phyloP scores from a whole-genome alignment of 768 basidiomycete species.

The Leccinum truebloodii region DNA sequence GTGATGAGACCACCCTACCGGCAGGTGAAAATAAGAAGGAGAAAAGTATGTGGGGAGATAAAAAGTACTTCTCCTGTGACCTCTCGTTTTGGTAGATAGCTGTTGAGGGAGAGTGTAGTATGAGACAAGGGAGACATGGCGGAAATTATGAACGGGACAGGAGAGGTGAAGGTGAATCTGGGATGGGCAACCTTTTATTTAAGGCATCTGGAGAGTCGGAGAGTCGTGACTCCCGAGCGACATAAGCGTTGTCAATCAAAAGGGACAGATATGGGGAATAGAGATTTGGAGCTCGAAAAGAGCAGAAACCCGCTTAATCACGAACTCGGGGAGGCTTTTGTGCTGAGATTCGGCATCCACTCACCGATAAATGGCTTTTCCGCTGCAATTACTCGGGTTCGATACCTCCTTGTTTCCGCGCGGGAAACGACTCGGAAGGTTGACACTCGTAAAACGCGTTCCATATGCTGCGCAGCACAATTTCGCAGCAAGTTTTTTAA shows the following conservation, averaged over 20 bases:
- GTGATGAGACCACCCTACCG: constrained; percentile 70
- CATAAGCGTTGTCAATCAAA: not conserved
- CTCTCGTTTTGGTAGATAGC: constrained; percentile 9
- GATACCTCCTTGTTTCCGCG: not conserved
- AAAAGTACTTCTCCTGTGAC: constrained; percentile 25
- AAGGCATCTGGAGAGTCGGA: not conserved
- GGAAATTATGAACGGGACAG: constrained; percentile 18
- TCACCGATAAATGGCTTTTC: not conserved
- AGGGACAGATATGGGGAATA: not conserved
- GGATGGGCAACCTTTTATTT: not conserved
- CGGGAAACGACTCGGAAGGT: not conserved
- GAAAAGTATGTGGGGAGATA: not conserved
- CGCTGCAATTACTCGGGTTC: not conserved
- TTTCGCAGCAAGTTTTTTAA: not conserved
- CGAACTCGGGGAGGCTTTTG: not conserved
- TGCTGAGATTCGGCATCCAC: not conserved
- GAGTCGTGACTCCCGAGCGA: not conserved
- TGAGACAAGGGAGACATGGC: constrained; percentile 45
- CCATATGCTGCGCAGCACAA: not conserved
- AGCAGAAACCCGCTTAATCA: not conserved
- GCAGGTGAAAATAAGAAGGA: constrained; percentile 7
- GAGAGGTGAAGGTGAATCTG: not conserved
- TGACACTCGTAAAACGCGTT: not conserved
- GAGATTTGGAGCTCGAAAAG: not conserved
- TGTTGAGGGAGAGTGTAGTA: constrained; percentile 36